phyloP scores from a whole-genome alignment of 2,329 filamentous ascomycete genomes.

The Pseudogymnoascus sp. region DNA sequence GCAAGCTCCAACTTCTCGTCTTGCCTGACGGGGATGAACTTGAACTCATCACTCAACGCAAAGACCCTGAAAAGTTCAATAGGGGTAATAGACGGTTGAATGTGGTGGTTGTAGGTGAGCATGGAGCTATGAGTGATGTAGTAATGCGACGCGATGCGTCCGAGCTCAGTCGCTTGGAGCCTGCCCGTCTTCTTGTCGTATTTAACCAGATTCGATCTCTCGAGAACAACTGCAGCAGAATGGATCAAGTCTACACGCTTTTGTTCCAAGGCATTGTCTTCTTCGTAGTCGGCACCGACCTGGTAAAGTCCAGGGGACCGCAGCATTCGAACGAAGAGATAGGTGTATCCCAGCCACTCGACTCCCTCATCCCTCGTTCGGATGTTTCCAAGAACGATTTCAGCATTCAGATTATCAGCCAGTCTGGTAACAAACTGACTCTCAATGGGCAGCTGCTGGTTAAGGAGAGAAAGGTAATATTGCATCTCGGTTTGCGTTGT shows the following conservation, averaged over 20 bases:
- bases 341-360: slow-evolving; percentile 98
- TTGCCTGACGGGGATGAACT: slow-evolving; percentile 94
- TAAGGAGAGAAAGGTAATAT: slow-evolving; percentile 93
- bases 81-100: slow-evolving; percentile 84
- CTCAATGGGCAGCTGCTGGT: slow-evolving; percentile 95
- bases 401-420: slow-evolving; percentile 92
- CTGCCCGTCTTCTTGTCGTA: slow-evolving; percentile 92
- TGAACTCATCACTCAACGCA: slow-evolving; percentile 93
- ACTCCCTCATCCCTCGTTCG: slow-evolving; percentile 89
- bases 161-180: slow-evolving; percentile 85
- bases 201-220: slow-evolving; percentile 82
- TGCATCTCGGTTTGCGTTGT: slow-evolving; percentile 92
- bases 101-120: slow-evolving; percentile 92
- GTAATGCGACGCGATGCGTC: slow-evolving; percentile 93
- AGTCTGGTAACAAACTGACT: slow-evolving; percentile 90
- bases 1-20: slow-evolving; percentile 96
- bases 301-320: slow-evolving; percentile 91
- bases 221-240: slow-evolving; percentile 79
- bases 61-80: slow-evolving; percentile 98
- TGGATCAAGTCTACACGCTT: slow-evolving; percentile 97
- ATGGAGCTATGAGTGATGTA: slow-evolving; percentile 96
- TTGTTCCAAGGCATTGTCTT: slow-evolving; percentile 85
- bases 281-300: slow-evolving; percentile 90
- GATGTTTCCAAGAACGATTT: slow-evolving; percentile 90
- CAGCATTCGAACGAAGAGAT: slow-evolving; percentile 95